Evolutionary conservation across 257 asterid genomes (phyloP).

Genomic region (Coffea eugenioides): DNA sequence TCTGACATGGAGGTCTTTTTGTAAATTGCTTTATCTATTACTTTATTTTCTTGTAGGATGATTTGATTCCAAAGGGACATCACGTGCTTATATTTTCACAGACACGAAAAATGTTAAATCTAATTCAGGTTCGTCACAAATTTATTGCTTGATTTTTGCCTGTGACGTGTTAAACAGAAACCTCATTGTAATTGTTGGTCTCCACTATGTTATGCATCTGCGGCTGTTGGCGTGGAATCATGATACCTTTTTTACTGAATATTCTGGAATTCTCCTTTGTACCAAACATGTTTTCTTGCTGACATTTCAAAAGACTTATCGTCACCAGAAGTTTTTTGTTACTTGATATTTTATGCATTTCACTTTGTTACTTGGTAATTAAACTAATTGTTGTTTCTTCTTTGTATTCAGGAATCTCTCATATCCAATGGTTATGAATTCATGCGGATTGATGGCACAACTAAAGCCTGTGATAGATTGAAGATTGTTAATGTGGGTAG

Average conservation of each 20-base stretch:
- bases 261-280: not conserved
- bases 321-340: not conserved
- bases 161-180: conserved; percentile 10
- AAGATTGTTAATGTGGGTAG: conserved; percentile 69
- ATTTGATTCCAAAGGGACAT: conserved; percentile 82
- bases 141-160: conserved; percentile 4
- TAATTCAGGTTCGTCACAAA: conserved; percentile 61
- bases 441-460: conserved; percentile 88
- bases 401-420: conserved; percentile 58
- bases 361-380: not conserved
- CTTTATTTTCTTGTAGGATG: conserved; percentile 46
- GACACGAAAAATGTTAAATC: conserved; percentile 89
- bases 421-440: conserved; percentile 51
- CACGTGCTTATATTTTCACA: conserved; percentile 93
- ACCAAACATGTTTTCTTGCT: not conserved
- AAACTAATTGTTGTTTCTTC: not conserved
- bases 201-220: not conserved
- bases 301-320: not conserved
- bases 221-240: not conserved
- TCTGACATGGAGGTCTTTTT: not conserved
- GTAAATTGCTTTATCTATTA: conserved; percentile 2
- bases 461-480: conserved; percentile 73
- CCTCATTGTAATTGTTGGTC: not conserved
- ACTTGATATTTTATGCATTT: not conserved
- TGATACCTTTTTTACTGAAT: not conserved